These are phyloP conservation scores for Quercus robur DNA, from an alignment of 306 rosid genomes.

Conservation along the genomic window DNA sequence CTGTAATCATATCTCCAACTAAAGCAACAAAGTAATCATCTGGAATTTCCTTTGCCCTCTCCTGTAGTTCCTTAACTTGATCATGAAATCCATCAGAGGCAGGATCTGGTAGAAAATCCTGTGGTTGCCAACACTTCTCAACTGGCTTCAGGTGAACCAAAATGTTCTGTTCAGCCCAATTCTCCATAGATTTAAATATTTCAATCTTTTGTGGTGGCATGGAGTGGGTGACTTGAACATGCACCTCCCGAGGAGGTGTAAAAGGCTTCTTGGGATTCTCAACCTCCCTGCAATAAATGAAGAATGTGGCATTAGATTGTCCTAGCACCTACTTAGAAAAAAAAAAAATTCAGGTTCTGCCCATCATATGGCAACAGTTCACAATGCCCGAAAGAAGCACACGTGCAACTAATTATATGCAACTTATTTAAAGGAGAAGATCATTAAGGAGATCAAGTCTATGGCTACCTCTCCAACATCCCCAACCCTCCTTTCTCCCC, in stretches of 20 bases:
- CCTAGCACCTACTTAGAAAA: background rate
- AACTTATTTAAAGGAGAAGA: no score
- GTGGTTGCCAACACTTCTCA: conserved; percentile 95
- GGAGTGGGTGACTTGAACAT: conserved; percentile 79
- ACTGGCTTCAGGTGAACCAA: conserved; percentile 76
- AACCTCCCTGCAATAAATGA: conserved; percentile 51
- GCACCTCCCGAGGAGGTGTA: conserved; percentile 80
- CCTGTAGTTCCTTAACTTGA: conserved; percentile 73
- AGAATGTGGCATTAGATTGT: conserved; percentile 6
- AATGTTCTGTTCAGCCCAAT: conserved; percentile 79
- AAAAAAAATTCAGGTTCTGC: background rate
- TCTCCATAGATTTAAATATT: conserved; percentile 78
- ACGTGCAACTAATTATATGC: no score
- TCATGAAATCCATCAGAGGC: conserved; percentile 75
- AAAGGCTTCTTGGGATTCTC: conserved; percentile 70
- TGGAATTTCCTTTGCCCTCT: conserved; percentile 77
- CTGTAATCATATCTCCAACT: conserved; percentile 93
- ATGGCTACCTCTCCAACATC: no score
- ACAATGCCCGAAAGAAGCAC: background rate
- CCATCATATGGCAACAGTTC: background rate
- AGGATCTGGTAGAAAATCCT: conserved; percentile 83
- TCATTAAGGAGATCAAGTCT: no score
- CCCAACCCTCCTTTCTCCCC: no score
- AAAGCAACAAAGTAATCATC: conserved; percentile 88
- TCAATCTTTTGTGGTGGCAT: conserved; percentile 90